These are phyloP conservation scores for Glycine latifolia DNA, from an alignment of 306 rosid species.

Conservation along the genomic window DNA sequence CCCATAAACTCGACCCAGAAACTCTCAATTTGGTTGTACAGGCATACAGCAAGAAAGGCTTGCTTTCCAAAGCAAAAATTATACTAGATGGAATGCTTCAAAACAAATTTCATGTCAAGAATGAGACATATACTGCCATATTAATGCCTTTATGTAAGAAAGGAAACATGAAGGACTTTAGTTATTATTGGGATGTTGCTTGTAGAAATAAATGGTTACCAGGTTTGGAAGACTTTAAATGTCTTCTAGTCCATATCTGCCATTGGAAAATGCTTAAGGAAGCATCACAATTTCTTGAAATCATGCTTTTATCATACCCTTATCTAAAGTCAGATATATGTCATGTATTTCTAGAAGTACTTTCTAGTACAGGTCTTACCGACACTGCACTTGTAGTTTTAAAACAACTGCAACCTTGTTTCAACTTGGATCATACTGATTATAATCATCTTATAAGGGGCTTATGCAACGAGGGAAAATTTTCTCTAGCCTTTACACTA, in stretches of 20 bases:
- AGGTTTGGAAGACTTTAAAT: slow-evolving; percentile 57
- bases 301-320: slow-evolving; percentile 67
- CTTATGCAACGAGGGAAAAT: slow-evolving; percentile 58
- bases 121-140: slow-evolving; percentile 66
- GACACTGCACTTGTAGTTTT: slow-evolving; percentile 54
- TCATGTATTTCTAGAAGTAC: slow-evolving; percentile 60
- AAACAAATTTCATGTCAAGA: slow-evolving; percentile 54
- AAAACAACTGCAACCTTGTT: slow-evolving; percentile 61
- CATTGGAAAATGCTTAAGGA: slow-evolving; percentile 56
- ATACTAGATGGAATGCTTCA: slow-evolving; percentile 67
- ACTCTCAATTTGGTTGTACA: slow-evolving; percentile 70
- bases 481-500: slow-evolving; percentile 59
- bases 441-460: slow-evolving; percentile 66
- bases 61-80: slow-evolving; percentile 56
- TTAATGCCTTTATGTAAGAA: slow-evolving; percentile 67
- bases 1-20: slow-evolving; percentile 63
- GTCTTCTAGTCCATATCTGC: slow-evolving; percentile 63
- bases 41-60: slow-evolving; percentile 71
- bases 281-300: slow-evolving; percentile 72
- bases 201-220: slow-evolving; percentile 71
- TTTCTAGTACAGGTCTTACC: slow-evolving; percentile 58
- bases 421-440: slow-evolving; percentile 54
- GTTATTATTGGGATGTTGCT: slow-evolving; percentile 66
- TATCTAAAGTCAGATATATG: slow-evolving; percentile 58
- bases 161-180: slow-evolving; percentile 67